Evolutionary conservation across 2,329 filamentous ascomycete genomes (phyloP).

Genomic region (Pseudogymnoascus sp.): DNA sequence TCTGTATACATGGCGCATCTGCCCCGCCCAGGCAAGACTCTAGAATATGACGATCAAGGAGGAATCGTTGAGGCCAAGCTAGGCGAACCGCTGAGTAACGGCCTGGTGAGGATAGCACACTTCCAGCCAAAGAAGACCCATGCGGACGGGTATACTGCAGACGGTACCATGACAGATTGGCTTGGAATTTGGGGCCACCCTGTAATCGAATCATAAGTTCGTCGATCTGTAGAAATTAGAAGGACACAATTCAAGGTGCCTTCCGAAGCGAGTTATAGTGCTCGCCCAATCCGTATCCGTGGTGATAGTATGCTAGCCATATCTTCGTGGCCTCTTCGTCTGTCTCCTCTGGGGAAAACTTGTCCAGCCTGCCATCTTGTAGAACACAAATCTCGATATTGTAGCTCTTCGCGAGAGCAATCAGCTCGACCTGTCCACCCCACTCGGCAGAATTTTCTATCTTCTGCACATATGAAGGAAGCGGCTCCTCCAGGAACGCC

Average conservation of each 20-base stretch:
- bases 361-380: slow-evolving; percentile 75
- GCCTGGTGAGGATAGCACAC: slow-evolving; percentile 39
- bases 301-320: slow-evolving; percentile 92
- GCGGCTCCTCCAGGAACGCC: slow-evolving; percentile 76
- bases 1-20: slow-evolving; percentile 68
- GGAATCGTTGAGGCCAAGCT: slow-evolving; percentile 42
- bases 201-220: slow-evolving; percentile 6
- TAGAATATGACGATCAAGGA: slow-evolving; percentile 53
- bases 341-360: slow-evolving; percentile 51
- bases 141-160: slow-evolving; percentile 36
- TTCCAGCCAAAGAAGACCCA: slow-evolving; percentile 46
- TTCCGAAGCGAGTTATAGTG: slow-evolving; percentile 86
- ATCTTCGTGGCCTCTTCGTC: slow-evolving; percentile 44
- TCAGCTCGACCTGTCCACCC: slow-evolving; percentile 88
- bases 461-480: slow-evolving; percentile 65
- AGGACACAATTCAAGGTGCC: slow-evolving; percentile 20
- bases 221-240: neutral
- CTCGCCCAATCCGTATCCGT: slow-evolving; percentile 89
- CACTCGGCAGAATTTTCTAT: slow-evolving; percentile 87
- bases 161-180: slow-evolving; percentile 44
- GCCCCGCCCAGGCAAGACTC: slow-evolving; percentile 57
- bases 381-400: slow-evolving; percentile 75
- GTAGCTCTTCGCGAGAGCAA: slow-evolving; percentile 76
- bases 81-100: slow-evolving; percentile 34
- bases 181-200: slow-evolving; percentile 46